phyloP scores from a whole-genome alignment of 768 basidiomycete genomes.

The Auricularia auricula-judae region DNA sequence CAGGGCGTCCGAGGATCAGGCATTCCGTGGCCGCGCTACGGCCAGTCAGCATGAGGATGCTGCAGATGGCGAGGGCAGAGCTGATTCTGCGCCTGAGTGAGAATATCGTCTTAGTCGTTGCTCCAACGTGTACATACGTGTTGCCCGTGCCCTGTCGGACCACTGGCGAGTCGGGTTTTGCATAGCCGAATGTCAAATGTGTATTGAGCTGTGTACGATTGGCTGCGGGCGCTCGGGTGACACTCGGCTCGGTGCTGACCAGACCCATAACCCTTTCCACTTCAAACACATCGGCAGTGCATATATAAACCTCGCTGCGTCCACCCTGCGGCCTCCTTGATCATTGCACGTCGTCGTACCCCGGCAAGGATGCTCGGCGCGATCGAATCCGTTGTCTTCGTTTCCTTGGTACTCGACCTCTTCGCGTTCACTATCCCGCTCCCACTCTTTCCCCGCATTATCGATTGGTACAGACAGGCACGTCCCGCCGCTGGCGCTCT shows the following conservation, averaged over 20 bases:
- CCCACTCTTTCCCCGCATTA: conserved; percentile 96
- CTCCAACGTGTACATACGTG: not conserved
- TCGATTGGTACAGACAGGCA: conserved; percentile 81
- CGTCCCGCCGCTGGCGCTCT: conserved; percentile 15
- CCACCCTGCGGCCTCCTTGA: not conserved
- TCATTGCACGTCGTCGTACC: not conserved
- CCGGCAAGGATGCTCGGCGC: conserved; percentile 34
- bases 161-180: not conserved
- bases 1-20: conserved; percentile 69
- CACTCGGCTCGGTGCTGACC: not conserved
- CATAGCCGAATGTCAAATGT: not conserved
- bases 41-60: conserved; percentile 3
- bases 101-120: not conserved
- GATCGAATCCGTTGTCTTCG: conserved; percentile 76
- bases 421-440: conserved; percentile 88
- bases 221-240: not conserved
- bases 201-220: not conserved
- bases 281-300: not conserved
- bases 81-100: conserved; percentile 16
- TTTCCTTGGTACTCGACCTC: conserved; percentile 84
- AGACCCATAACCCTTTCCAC: not conserved
- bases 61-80: conserved; percentile 9
- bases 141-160: not conserved
- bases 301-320: not conserved
- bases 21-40: conserved; percentile 46